A percentile compares a stretch with the other conserved stretches of the same genome.
phyloP scores from a whole-genome alignment of 2,329 filamentous ascomycete genomes.

The Claviceps africana region DNA sequence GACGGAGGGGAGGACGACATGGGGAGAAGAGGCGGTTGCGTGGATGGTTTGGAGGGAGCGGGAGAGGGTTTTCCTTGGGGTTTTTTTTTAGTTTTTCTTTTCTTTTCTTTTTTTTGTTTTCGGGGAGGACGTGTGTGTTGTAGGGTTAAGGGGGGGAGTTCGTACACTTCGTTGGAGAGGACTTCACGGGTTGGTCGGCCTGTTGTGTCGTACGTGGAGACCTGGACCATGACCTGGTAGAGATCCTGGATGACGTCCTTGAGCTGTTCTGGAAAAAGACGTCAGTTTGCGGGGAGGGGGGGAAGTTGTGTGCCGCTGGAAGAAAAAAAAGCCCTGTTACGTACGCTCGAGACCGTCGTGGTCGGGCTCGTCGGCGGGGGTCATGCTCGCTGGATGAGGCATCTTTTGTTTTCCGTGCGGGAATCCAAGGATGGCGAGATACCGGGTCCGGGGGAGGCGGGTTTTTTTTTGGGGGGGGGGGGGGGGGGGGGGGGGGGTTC shows the following conservation, averaged over 20 bases:
- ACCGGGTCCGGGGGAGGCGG: too few species aligned
- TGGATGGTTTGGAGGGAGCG: conserved; percentile 25
- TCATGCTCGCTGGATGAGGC: conserved; percentile 12
- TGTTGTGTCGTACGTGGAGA: conserved; percentile 44
- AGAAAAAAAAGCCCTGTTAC: too few species aligned
- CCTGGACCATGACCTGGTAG: conserved; percentile 50
- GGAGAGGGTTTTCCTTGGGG: conserved; percentile 28
- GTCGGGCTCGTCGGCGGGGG: conserved; percentile 25
- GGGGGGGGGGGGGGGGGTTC: too few species aligned
- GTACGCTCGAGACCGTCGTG: conserved; percentile 27
- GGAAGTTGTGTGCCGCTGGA: too few species aligned
- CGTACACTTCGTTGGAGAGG: conserved; percentile 38
- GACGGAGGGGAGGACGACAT: conserved; percentile 32
- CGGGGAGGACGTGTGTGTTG: too few species aligned
- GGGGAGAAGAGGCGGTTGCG: conserved; percentile 25
- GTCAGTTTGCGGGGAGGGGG: too few species aligned
- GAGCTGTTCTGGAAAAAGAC: conserved; percentile 32
- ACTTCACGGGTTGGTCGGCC: conserved; percentile 39
- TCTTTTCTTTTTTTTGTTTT: neutral
- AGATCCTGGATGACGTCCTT: conserved; percentile 50
- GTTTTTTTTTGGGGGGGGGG: too few species aligned
- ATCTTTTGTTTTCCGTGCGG: too few species aligned
- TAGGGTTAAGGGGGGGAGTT: too few species aligned
- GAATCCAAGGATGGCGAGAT: too few species aligned
- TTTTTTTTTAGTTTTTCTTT: neutral